Base-by-base conservation (phyloP, 805 yeast species). In the Metschnikowia bowlesiae region DNA sequence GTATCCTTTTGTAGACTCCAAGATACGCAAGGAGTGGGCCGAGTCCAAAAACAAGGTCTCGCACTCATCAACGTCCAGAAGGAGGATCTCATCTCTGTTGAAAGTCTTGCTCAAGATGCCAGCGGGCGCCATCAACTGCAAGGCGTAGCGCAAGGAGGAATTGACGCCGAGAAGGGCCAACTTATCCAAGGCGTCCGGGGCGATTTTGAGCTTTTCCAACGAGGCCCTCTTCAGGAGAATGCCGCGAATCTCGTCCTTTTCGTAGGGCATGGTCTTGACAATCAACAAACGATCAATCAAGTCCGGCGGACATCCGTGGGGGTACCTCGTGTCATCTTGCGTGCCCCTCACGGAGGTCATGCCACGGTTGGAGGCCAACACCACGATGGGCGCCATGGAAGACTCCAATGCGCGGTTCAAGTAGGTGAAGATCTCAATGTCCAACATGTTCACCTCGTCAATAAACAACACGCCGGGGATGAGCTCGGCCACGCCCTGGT, bases 391-490 rank as follows among this genome's bases (percentile, higher is more conserved):
- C 2, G 97, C 92, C 65, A 94, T 87, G 29, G 86, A 74, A 46
- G 91, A 84, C 70, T 94, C 99, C 56, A 94, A 77, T 8, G 98
- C 98, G 57, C 96, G 81, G 75, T 94, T 94, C 62, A 94, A 76
- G 68, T 88, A 94, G 10, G 99, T 89, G 74, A 94, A 94, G 67
- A 96, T 89, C 76, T 94, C 99, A 55, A 94, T 85, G 66, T 94
- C 99, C 61, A 94, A 78, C 99, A 94, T 94, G 73, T 94, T 95
- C 40, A 91, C 98, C 74, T 94, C 99, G 71, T 94, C 99, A 60
- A 94, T 94, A 70, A 94, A 94, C 61, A 94, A 75, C 26, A 94
- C 99, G 62, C 99, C 99, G 1, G 99, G 99, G 51, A 94, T 88
- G 44, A 94, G 79, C 71, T 92, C 98, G 10, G 99, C 99, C 48